A percentile compares a stretch with the other conserved stretches of the same genome.
These are phyloP conservation scores for Acmispon strigosus DNA, from an alignment of 306 rosid species.

Conservation along the genomic window DNA sequence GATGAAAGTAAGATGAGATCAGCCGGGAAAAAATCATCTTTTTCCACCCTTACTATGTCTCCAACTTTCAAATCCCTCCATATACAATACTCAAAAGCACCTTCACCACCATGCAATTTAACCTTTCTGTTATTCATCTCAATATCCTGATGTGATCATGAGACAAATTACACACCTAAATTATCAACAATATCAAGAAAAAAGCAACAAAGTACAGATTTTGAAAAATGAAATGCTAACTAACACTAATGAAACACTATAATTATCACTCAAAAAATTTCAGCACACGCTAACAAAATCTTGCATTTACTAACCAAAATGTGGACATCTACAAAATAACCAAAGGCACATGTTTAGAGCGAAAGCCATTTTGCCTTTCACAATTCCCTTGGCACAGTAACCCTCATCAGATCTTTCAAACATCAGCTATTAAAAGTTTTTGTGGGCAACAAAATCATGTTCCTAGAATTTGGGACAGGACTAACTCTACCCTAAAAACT, in stretches of 20 bases:
- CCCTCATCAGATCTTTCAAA: background rate
- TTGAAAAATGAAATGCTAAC: background rate
- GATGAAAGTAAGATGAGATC: conserved; percentile 86
- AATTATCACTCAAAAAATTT: background rate
- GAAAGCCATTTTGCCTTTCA: background rate
- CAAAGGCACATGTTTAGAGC: background rate
- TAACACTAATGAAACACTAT: background rate
- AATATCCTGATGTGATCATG: conserved; percentile 52
- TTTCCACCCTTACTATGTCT: conserved; percentile 71
- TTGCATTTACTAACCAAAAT: background rate
- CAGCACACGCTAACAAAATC: background rate
- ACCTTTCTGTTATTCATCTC: conserved; percentile 83
- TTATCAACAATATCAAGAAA: background rate
- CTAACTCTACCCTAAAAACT: no score
- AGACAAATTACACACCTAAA: conserved; percentile 24
- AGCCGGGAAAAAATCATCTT: conserved; percentile 86
- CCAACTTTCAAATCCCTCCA: conserved; percentile 86
- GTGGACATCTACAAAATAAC: background rate
- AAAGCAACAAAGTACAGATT: background rate
- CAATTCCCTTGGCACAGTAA: background rate
- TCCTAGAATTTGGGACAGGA: no score
- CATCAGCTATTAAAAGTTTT: background rate
- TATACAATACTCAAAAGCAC: conserved; percentile 43
- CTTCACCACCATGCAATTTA: conserved; percentile 53
- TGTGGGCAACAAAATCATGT: no score